Evolutionary conservation across 2,329 filamentous ascomycete genomes (phyloP).

Genomic region (Xylaria sp.): DNA sequence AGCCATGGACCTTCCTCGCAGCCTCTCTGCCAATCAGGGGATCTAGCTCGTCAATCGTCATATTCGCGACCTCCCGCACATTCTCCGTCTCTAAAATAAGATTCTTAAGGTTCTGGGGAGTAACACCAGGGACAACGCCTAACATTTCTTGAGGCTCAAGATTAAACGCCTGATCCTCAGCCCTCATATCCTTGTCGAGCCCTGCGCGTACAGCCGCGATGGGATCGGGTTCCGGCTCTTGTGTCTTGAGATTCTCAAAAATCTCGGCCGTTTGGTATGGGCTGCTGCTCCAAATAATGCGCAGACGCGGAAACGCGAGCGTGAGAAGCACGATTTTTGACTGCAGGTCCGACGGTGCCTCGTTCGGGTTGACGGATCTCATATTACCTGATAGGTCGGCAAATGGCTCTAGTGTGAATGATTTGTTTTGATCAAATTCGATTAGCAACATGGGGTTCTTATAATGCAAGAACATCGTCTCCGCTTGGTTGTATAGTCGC

Average conservation of each 20-base stretch:
- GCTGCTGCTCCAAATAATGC: constrained; percentile 92
- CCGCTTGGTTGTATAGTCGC: constrained; percentile 88
- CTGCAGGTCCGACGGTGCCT: constrained; percentile 79
- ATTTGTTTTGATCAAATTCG: constrained; percentile 97
- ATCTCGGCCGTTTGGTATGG: constrained; percentile 98
- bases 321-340: constrained; percentile 92
- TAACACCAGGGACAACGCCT: constrained; percentile 83
- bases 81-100: constrained; percentile 79
- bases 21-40: constrained; percentile 81
- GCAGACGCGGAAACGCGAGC: constrained; percentile 87
- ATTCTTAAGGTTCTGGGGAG: constrained; percentile 78
- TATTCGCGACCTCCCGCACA: constrained; percentile 85
- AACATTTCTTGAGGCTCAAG: constrained; percentile 92
- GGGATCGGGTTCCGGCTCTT: constrained; percentile 90
- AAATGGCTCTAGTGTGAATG: constrained; percentile 90
- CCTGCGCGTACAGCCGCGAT: constrained; percentile 86
- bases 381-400: constrained; percentile 73
- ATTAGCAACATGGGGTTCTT: constrained; percentile 90
- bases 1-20: constrained; percentile 78
- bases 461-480: constrained; percentile 96
- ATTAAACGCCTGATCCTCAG: constrained; percentile 79
- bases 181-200: constrained; percentile 71
- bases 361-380: constrained; percentile 69
- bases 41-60: constrained; percentile 77
- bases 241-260: constrained; percentile 91